Percentiles rank a stretch among this genome's conserved stretches.
phyloP scores from a whole-genome alignment of 225 moss, liverwort and hornwort genomes.

The Thuidium tamariscinum region DNA sequence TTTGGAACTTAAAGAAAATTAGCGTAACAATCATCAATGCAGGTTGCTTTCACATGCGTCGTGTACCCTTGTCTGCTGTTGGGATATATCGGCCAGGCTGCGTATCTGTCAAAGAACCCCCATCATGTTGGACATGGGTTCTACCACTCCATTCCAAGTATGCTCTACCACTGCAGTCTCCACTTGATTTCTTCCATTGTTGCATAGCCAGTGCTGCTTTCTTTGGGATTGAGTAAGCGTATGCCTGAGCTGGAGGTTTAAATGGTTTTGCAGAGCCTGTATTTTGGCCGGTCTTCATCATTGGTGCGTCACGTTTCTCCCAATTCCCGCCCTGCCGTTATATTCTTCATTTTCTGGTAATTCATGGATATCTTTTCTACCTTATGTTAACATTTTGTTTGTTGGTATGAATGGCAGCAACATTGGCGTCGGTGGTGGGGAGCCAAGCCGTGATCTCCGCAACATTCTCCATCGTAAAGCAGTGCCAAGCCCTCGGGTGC shows the following conservation, averaged over 20 bases:
- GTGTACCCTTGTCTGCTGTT: conserved; percentile 69
- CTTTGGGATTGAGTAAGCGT: background rate
- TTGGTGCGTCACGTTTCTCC: background rate
- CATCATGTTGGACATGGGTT: conserved; percentile 32
- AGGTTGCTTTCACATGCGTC: conserved; percentile 65
- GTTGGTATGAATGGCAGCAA: conserved; percentile 42
- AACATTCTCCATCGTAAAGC: conserved; percentile 77
- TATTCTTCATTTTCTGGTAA: background rate
- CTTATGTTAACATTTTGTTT: background rate
- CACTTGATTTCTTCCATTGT: background rate
- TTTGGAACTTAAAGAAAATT: background rate
- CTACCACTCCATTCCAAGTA: conserved; percentile 53
- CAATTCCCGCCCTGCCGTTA: background rate
- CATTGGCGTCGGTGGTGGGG: conserved; percentile 71
- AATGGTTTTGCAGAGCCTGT: conserved; percentile 16
- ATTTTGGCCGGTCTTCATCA: conserved; percentile 25
- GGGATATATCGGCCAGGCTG: conserved; percentile 83
- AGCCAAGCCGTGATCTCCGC: conserved; percentile 92
- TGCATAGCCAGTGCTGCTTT: background rate
- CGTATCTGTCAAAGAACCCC: conserved; percentile 57
- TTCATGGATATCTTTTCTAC: background rate
- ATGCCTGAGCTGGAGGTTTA: background rate
- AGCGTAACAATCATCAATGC: conserved; percentile 3
- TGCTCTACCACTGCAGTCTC: background rate
- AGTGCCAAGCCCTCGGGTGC: conserved; percentile 70